Base-by-base conservation (phyloP, 768 basidiomycete genomes). In the Cyclocybe aegerita region DNA sequence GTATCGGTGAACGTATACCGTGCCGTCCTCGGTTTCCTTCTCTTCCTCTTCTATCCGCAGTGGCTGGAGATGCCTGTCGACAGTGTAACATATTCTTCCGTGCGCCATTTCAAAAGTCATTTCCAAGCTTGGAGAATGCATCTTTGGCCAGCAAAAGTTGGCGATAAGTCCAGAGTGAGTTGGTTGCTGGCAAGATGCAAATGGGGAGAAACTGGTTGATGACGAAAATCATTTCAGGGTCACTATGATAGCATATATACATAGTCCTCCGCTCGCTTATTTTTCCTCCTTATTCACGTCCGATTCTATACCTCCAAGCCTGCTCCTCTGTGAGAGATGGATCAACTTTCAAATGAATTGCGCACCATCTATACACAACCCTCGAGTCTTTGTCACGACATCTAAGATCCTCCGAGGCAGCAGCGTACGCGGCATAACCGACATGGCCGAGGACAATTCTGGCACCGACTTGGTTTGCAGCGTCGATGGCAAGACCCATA, bases 341-440 rank as follows among this genome's bases (percentile, higher is more conserved):
- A 31, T 6, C 11, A 9, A 32, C 36, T 17, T 15, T 12, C 40
- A 43, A 51, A 41, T 46, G 15, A 15, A 16, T 12, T 2, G 48
- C 70, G 32, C 39, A 69, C 72, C 75, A 75, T 53, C 71, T 61
- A 48, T 75, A 75, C 0, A 75, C 64, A 31, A 75, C 70, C 31
- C 74, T 61, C 17, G 69, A 69, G 49, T 77, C 72, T 36, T 56
- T 69, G 51, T 70, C 72, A 11, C 65, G 65, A 49, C 67, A 75
- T 10, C 62, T 58, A 0, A 69, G 69, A 55, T 76, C 73, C 7
- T 71, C 65, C 4, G 72, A 65, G 23, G 75, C 71, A 8, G 70
- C 66, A 11, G 63, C 47, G 53, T 76, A 76, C 17, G 73, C 72
- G 4, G 57, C 54, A 12, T 74, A 59, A 1, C 71, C 70, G 1